A percentile compares a stretch with the other conserved stretches of the same genome.
These are phyloP conservation scores for Skeletonema costatum DNA, from an alignment of 108 stramenopile genomes.

Conservation along the genomic window DNA sequence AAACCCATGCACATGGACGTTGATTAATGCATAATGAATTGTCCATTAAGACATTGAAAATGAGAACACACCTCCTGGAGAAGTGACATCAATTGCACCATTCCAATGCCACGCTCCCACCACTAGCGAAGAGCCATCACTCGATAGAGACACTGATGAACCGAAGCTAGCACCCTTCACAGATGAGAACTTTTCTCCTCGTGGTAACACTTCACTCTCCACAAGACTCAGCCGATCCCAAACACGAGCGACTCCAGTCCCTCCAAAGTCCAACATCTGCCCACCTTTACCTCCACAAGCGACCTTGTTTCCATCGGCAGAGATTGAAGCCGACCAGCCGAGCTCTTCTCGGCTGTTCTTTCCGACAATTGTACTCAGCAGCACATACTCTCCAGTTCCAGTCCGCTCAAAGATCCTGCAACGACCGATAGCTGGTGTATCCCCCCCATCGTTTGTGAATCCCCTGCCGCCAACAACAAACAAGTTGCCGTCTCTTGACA, in stretches of 20 bases:
- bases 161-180: neutral
- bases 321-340: slow-evolving; percentile 31
- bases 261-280: too few species aligned
- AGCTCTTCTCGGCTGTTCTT: slow-evolving; percentile 17
- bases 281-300: slow-evolving; percentile 26
- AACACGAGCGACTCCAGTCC: too few species aligned
- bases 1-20: neutral
- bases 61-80: neutral
- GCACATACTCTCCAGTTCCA: neutral
- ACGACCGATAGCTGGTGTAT: neutral
- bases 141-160: neutral
- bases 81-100: neutral
- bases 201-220: too few species aligned
- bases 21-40: neutral
- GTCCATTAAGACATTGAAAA: neutral
- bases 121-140: neutral
- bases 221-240: too few species aligned
- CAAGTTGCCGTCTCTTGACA: slow-evolving; percentile 22
- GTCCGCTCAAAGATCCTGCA: slow-evolving; percentile 6
- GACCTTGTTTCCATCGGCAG: slow-evolving; percentile 20
- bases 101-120: neutral
- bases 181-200: neutral
- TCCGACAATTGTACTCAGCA: slow-evolving; percentile 14
- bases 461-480: slow-evolving; percentile 25
- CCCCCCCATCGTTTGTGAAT: neutral